Evolutionary conservation across 371 early-diverging fungal genomes (phyloP).

Genomic region (Apophysomyces trapeziformis): DNA sequence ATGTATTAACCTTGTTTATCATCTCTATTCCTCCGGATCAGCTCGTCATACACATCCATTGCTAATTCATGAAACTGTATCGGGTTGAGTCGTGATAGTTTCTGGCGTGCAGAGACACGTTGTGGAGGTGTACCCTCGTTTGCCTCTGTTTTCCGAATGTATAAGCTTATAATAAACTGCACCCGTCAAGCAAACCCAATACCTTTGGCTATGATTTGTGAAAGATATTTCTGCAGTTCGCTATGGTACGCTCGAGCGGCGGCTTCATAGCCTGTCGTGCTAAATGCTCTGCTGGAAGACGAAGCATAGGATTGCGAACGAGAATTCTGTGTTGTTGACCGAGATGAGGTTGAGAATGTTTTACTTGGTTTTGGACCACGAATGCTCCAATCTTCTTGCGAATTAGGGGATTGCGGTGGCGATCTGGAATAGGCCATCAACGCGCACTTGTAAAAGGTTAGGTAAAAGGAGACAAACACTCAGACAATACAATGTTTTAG

Average conservation of each 20-base stretch:
- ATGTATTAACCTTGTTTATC: constrained; percentile 55
- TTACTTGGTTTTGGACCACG: constrained; percentile 29
- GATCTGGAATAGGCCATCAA: constrained; percentile 39
- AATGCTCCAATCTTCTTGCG: constrained; percentile 40
- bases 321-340: constrained; percentile 32
- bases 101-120: constrained; percentile 78
- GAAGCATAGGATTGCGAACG: constrained; percentile 45
- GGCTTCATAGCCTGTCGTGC: constrained; percentile 33
- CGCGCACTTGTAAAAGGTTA: constrained; percentile 12
- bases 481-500: constrained; percentile 1
- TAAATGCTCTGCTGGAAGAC: constrained; percentile 30
- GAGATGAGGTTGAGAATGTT: constrained; percentile 37
- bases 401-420: constrained; percentile 34
- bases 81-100: constrained; percentile 78
- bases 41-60: constrained; percentile 96
- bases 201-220: constrained; percentile 44
- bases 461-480: constrained; percentile 2
- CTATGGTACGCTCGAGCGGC: constrained; percentile 45
- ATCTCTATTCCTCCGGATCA: constrained; percentile 73
- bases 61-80: constrained; percentile 93
- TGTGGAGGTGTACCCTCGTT: constrained; percentile 57
- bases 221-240: constrained; percentile 43
- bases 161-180: not conserved
- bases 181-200: not conserved
- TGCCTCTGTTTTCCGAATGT: constrained; percentile 33